Percentiles rank a stretch among this genome's conserved stretches.
These are phyloP conservation scores for Stephania cephalantha DNA, from an alignment of 164 flowering plant genomes.

Conservation along the genomic window DNA sequence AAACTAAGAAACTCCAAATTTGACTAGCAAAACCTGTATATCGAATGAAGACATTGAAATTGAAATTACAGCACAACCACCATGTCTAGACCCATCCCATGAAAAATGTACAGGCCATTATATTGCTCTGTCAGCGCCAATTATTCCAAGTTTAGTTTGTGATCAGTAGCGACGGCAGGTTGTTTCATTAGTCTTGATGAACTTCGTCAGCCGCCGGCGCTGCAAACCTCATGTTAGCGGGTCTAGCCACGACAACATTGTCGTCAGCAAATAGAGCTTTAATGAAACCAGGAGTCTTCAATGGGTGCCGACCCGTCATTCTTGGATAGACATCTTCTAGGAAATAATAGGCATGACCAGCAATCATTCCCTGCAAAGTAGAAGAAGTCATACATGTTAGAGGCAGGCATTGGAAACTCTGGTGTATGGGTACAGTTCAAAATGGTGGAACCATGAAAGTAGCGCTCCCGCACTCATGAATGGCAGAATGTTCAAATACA, in stretches of 20 bases:
- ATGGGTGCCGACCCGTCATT: slow-evolving; percentile 88
- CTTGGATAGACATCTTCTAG: slow-evolving; percentile 90
- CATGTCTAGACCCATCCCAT: not conserved
- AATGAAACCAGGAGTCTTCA: slow-evolving; percentile 79
- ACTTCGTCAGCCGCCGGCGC: slow-evolving; percentile 56
- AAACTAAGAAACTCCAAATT: not conserved
- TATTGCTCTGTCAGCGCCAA: not conserved
- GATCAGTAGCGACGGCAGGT: not conserved
- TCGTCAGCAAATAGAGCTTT: slow-evolving; percentile 84
- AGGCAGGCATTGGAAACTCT: not conserved
- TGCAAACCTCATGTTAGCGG: slow-evolving; percentile 78
- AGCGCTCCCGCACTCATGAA: not conserved
- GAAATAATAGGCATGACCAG: slow-evolving; percentile 95
- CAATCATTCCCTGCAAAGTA: slow-evolving; percentile 81
- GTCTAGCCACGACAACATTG: slow-evolving; percentile 64
- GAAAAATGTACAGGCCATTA: not conserved
- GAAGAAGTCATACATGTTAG: not conserved
- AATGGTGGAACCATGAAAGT: not conserved
- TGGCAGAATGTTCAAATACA: not conserved
- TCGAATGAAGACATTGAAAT: not conserved
- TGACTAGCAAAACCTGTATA: slow-evolving; percentile 6
- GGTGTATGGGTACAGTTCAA: not conserved
- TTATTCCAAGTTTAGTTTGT: not conserved
- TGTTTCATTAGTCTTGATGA: slow-evolving; percentile 38
- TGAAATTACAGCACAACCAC: not conserved